phyloP scores from a whole-genome alignment of 352 stramenopile species.

The Phytopythium mirpurense region DNA sequence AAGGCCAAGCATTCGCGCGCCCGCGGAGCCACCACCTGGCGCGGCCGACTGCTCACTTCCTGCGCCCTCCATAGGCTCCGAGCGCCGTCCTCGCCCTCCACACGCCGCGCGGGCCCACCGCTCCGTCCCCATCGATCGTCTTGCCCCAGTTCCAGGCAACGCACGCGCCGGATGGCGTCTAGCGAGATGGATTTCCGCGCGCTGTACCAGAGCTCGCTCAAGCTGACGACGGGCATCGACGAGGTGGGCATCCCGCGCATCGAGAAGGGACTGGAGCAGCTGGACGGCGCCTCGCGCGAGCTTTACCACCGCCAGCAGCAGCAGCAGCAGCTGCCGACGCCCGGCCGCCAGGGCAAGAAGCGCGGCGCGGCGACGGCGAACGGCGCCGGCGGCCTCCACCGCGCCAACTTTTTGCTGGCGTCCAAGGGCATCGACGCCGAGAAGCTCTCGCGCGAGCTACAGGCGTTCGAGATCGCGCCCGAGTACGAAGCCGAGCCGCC shows the following conservation, averaged over 20 bases:
- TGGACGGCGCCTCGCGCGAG: constrained; percentile 61
- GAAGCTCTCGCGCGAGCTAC: constrained; percentile 79
- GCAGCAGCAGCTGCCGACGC: constrained; percentile 22
- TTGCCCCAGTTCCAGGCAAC: no score
- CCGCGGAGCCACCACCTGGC: no score
- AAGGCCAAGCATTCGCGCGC: no score
- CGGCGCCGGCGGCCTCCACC: constrained; percentile 30
- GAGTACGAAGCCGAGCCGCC: constrained; percentile 77
- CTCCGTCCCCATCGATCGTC: no score
- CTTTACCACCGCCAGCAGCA: constrained; percentile 39
- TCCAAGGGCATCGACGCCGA: constrained; percentile 84
- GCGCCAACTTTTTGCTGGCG: constrained; percentile 81
- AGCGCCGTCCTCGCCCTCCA: no score
- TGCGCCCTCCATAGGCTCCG: no score
- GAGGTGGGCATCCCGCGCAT: constrained; percentile 71
- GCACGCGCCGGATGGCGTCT: constrained; percentile 36
- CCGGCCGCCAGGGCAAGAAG: constrained; percentile 34
- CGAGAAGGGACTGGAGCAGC: constrained; percentile 76
- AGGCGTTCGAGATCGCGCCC: constrained; percentile 70
- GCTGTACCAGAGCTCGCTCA: constrained; percentile 84
- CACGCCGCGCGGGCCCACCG: no score
- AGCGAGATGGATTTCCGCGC: constrained; percentile 79
- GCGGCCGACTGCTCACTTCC: no score
- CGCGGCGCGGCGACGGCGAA: constrained; percentile 14
- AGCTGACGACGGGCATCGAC: constrained; percentile 75